Percentiles rank a stretch among this genome's conserved stretches.
Conservation (phyloP, 257 asterid species). For the Primulina huaijiensis region DNA sequence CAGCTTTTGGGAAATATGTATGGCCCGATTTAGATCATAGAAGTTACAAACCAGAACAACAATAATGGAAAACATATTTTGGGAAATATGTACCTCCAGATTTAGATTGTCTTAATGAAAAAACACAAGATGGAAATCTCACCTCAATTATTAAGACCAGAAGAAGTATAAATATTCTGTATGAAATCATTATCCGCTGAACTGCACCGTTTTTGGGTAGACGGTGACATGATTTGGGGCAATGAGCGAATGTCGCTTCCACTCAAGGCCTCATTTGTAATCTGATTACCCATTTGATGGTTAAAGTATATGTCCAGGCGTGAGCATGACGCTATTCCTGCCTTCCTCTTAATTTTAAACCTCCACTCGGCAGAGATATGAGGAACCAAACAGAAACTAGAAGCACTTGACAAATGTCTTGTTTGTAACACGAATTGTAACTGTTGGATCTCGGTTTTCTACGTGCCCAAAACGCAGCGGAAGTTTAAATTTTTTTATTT, state of each 20-base stretch:
- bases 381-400: conserved; percentile 42
- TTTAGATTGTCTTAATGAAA: not conserved
- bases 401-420: conserved; percentile 27
- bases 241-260: conserved; percentile 42
- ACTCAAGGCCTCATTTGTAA: conserved; percentile 35
- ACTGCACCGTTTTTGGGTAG: conserved; percentile 49
- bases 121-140: conserved; percentile 19
- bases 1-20: too few species aligned
- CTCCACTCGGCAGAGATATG: conserved; percentile 81
- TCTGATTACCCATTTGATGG: conserved; percentile 45
- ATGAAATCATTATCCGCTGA: conserved; percentile 45
- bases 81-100: not conserved
- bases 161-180: conserved; percentile 40
- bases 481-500: too few species aligned
- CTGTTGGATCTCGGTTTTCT: too few species aligned
- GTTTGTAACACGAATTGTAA: conserved; percentile 28
- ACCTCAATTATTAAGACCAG: conserved; percentile 55
- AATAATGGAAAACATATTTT: too few species aligned
- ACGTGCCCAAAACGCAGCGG: too few species aligned
- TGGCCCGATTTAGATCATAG: too few species aligned
- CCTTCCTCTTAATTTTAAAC: conserved; percentile 91
- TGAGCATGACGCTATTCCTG: conserved; percentile 50
- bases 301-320: conserved; percentile 49
- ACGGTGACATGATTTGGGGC: conserved; percentile 47
- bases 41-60: not conserved